These are phyloP conservation scores for Calvatia gigantea DNA, from an alignment of 768 basidiomycete genomes.

Conservation along the genomic window DNA sequence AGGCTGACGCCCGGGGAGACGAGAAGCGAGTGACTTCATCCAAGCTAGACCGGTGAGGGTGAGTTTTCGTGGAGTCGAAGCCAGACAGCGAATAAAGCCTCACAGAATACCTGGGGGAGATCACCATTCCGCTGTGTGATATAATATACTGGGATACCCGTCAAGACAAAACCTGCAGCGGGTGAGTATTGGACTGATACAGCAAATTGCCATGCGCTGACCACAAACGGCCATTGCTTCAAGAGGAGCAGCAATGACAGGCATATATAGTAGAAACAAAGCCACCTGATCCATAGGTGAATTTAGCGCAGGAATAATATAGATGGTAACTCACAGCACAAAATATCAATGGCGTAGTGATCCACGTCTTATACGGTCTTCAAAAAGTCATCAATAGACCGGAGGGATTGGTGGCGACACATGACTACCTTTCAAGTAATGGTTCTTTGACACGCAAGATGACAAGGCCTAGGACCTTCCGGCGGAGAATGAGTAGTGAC, in stretches of 20 bases:
- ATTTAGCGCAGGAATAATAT: background rate
- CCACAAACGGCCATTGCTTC: slow-evolving; percentile 87
- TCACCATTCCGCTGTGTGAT: slow-evolving; percentile 57
- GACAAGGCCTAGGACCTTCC: slow-evolving; percentile 80
- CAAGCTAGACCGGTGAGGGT: slow-evolving; percentile 22
- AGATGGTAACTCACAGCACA: slow-evolving; percentile 58
- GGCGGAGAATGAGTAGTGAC: background rate
- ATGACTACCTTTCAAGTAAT: slow-evolving; percentile 66
- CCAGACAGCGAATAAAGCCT: slow-evolving; percentile 19
- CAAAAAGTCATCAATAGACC: slow-evolving; percentile 1
- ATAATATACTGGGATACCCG: slow-evolving; percentile 82
- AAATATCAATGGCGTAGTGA: slow-evolving; percentile 85
- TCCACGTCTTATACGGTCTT: slow-evolving; percentile 92
- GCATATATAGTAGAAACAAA: slow-evolving; percentile 89
- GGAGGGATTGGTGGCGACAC: background rate
- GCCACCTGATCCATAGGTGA: slow-evolving; percentile 56
- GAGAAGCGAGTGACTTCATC: slow-evolving; percentile 29
- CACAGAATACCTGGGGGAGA: slow-evolving; percentile 38
- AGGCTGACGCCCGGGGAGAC: slow-evolving; percentile 48
- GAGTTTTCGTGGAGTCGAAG: slow-evolving; percentile 9
- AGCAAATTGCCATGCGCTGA: slow-evolving; percentile 27
- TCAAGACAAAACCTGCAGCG: slow-evolving; percentile 65
- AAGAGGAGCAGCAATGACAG: slow-evolving; percentile 86
- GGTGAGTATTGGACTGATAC: background rate
- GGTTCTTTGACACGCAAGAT: slow-evolving; percentile 91